These are phyloP conservation scores for Schoenoplectus tabernaemontani DNA, from an alignment of 202 grass and related monocot species.

Conservation along the genomic window DNA sequence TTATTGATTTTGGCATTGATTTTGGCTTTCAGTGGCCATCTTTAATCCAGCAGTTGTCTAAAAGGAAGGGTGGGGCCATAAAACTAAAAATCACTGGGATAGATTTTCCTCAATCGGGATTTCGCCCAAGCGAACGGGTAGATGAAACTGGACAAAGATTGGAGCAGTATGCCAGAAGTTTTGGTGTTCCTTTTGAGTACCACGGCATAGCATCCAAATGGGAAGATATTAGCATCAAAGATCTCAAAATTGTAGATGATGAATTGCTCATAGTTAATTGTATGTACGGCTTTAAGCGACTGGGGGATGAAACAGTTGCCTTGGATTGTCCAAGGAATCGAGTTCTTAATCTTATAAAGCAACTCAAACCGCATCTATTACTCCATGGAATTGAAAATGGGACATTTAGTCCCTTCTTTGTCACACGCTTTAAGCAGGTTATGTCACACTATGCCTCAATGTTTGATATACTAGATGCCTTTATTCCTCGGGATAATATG, in stretches of 20 bases:
- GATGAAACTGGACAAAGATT: slow-evolving; percentile 27
- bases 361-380: slow-evolving; percentile 32
- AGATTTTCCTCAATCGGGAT: slow-evolving; percentile 24
- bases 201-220: slow-evolving; percentile 26
- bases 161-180: slow-evolving; percentile 24
- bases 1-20: slow-evolving; percentile 36
- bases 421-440: slow-evolving; percentile 33
- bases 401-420: slow-evolving; percentile 37
- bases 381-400: slow-evolving; percentile 34
- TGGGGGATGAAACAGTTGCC: slow-evolving; percentile 20
- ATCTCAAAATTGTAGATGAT: slow-evolving; percentile 29
- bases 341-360: slow-evolving; percentile 33
- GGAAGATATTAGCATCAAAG: slow-evolving; percentile 24
- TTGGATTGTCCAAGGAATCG: slow-evolving; percentile 28
- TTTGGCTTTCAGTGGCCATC: slow-evolving; percentile 34
- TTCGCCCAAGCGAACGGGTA: slow-evolving; percentile 25
- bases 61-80: neutral
- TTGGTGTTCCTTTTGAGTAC: slow-evolving; percentile 30
- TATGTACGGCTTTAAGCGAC: slow-evolving; percentile 30
- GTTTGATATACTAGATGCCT: slow-evolving; percentile 40
- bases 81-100: slow-evolving; percentile 29
- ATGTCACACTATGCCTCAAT: slow-evolving; percentile 33
- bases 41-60: slow-evolving; percentile 6
- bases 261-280: slow-evolving; percentile 33
- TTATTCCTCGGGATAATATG: slow-evolving; percentile 25